These are phyloP conservation scores for Globisporangium barbulae DNA, from an alignment of 352 stramenopile genomes.

Conservation along the genomic window DNA sequence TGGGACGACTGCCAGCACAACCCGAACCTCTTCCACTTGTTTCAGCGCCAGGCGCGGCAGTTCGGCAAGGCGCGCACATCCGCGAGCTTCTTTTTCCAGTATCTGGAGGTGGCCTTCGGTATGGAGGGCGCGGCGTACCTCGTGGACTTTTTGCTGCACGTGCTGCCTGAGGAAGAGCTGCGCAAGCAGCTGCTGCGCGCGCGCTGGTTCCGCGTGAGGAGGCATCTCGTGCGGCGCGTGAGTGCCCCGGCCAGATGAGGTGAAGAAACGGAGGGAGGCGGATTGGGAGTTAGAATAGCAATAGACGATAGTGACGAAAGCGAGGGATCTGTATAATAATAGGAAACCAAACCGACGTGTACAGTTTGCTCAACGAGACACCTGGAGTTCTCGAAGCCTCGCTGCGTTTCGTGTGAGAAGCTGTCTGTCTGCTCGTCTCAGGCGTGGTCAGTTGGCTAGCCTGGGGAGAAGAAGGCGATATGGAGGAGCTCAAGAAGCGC, in stretches of 20 bases:
- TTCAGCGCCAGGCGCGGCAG: slow-evolving; percentile 73
- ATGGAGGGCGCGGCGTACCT: slow-evolving; percentile 68
- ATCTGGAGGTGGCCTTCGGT: slow-evolving; percentile 79
- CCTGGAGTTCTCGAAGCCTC: background rate
- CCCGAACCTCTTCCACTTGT: slow-evolving; percentile 78
- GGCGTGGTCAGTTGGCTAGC: background rate
- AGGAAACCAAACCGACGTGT: background rate
- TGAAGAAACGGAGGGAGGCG: background rate
- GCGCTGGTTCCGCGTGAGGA: slow-evolving; percentile 66
- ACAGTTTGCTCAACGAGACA: background rate
- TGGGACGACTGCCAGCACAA: slow-evolving; percentile 87
- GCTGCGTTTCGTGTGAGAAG: background rate
- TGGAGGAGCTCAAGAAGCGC: slow-evolving; percentile 47
- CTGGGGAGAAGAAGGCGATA: slow-evolving; percentile 8
- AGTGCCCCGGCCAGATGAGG: slow-evolving; percentile 19
- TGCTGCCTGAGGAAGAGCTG: slow-evolving; percentile 64
- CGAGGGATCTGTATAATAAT: slow-evolving; percentile 1
- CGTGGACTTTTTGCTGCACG: slow-evolving; percentile 79
- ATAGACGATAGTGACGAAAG: background rate
- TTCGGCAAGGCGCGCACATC: slow-evolving; percentile 65
- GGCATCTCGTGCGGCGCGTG: slow-evolving; percentile 58
- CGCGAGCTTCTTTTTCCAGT: slow-evolving; percentile 67
- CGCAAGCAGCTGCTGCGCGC: slow-evolving; percentile 59
- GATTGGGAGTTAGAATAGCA: background rate
- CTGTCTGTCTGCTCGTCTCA: background rate